phyloP scores from a whole-genome alignment of 345 rosid genomes.

The Lepidium aucheri region DNA sequence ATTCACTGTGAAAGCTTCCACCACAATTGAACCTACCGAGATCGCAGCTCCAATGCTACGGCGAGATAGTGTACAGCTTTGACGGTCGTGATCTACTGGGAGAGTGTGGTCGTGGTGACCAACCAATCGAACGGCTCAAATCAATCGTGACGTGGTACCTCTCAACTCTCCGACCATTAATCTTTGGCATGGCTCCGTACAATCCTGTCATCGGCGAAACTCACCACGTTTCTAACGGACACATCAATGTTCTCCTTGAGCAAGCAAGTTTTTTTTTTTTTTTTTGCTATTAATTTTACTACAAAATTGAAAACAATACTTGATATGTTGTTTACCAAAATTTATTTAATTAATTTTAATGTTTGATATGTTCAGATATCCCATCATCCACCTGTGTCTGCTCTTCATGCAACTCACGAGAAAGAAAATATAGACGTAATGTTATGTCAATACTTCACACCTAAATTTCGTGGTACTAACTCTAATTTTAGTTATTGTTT shows the following conservation, averaged over 20 bases:
- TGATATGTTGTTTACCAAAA: too few relatives aligned
- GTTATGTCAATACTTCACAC: slow-evolving; percentile 57
- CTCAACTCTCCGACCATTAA: slow-evolving; percentile 44
- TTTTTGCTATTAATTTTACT: too few relatives aligned
- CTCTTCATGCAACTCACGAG: slow-evolving; percentile 76
- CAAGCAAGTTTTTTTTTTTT: slow-evolving; percentile 34
- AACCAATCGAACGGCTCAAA: slow-evolving; percentile 46
- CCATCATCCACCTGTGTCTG: slow-evolving; percentile 82
- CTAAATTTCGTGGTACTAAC: slow-evolving; percentile 56
- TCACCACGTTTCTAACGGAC: slow-evolving; percentile 65
- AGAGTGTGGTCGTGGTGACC: slow-evolving; percentile 36
- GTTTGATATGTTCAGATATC: slow-evolving; percentile 43
- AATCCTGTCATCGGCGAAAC: slow-evolving; percentile 90
- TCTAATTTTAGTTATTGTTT: neutral
- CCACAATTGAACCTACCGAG: slow-evolving; percentile 69
- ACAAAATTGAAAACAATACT: too few relatives aligned
- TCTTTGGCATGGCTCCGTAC: slow-evolving; percentile 70
- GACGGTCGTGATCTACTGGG: slow-evolving; percentile 37
- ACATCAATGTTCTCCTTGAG: slow-evolving; percentile 63
- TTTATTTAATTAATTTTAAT: neutral
- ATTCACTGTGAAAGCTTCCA: slow-evolving; percentile 40
- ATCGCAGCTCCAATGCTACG: slow-evolving; percentile 72
- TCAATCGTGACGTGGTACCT: slow-evolving; percentile 63
- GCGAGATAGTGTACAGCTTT: slow-evolving; percentile 52
- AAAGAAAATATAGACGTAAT: slow-evolving; percentile 48